Evolutionary conservation across 495 filamentous ascomycete species (phyloP), one percentile per base, ranked within the genome.

Genomic region (Aspergillus conjunctus): DNA sequence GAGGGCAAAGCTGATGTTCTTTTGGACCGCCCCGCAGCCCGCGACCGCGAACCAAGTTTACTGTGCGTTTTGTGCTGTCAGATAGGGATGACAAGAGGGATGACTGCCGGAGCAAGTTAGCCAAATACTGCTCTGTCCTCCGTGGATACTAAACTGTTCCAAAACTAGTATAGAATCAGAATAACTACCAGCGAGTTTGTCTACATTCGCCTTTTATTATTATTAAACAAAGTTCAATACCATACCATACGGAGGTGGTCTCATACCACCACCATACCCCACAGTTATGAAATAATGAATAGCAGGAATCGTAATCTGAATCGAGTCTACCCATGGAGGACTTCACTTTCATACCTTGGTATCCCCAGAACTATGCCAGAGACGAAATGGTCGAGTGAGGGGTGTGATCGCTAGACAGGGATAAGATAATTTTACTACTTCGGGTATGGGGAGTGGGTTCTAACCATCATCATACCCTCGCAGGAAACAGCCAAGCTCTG

Each of bases 141-240:
- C 18, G 18, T 14, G 17, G 17, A 58, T 50, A 51, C 33, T 37
- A 32, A 41, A 18, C 17, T 21, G 51, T 37, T 20, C 17, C 20
- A 39, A 15, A 22, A 41, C 51, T 10, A 39, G 6, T 26, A 22
- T 21, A 54, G 41, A 41, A 39, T 39, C 17, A 48, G 18, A 48
- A 22, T 48, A 7, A 21, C 17, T 6, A 7, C 21, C 34, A 39
- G 34, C 9, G 2, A 11, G 15, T 17, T 18, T 21, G 20, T 52
- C 26, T n/a, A 31, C 34, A 41, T 41, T 31, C 39, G 21, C 12
- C 30, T 22, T 15, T 44, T 39, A 58, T 50, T 46, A 26, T 26
- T 48, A 60, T 59, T 26, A 50, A 59, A 59, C 45, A 60, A 45
- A 62, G 64, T 62, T 66, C 57, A 59, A 60, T 66, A 62, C 64